Percentiles rank a stretch among this genome's conserved stretches.
phyloP scores from a whole-genome alignment of 371 early-diverging fungal genomes.

The Umbelopsis sp. region DNA sequence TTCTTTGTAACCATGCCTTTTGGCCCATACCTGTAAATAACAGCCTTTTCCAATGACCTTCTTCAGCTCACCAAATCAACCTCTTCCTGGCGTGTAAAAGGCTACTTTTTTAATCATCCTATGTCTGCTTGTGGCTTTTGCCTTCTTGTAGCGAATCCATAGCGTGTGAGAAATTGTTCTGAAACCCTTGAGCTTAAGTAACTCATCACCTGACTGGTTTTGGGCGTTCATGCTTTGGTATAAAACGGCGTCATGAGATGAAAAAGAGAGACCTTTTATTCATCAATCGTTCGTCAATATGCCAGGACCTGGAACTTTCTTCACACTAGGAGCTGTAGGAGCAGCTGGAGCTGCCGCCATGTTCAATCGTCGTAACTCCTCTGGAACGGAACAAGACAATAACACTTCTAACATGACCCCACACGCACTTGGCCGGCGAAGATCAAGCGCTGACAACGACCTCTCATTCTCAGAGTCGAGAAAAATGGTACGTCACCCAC shows the following conservation, averaged over 20 bases:
- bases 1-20: too few species aligned
- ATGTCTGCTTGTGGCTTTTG: too few species aligned
- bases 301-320: conserved; percentile 48
- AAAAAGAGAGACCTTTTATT: neutral
- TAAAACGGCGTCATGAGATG: neutral
- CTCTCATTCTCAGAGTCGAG: conserved; percentile 36
- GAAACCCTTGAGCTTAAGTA: too few species aligned
- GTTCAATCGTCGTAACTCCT: conserved; percentile 31
- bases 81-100: too few species aligned
- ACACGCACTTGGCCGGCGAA: conserved; percentile 37
- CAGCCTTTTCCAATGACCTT: too few species aligned
- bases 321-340: conserved; percentile 50
- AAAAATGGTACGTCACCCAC: conserved; percentile 26
- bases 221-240: too few species aligned
- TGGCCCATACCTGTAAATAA: too few species aligned
- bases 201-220: too few species aligned
- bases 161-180: too few species aligned
- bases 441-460: conserved; percentile 31
- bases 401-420: conserved; percentile 22
- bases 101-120: too few species aligned
- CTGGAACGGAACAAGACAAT: conserved; percentile 5
- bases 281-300: conserved; percentile 19
- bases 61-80: too few species aligned
- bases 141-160: too few species aligned
- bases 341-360: conserved; percentile 42